Base-by-base conservation (phyloP, 257 asterid species). In the Ocimum tenuiflorum region DNA sequence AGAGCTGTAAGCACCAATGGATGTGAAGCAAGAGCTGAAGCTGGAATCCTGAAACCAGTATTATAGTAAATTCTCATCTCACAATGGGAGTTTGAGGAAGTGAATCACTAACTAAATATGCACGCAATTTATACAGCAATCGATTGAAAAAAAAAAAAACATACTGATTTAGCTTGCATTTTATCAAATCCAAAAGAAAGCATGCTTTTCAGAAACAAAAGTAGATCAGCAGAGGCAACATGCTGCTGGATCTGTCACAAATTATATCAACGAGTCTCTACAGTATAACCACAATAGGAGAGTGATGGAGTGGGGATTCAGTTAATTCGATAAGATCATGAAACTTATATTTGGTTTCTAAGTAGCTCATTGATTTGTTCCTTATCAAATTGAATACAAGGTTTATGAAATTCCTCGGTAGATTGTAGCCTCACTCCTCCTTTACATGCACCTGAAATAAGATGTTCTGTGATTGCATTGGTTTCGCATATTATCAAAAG, bases 1-100 rank as follows among this genome's bases (percentile, higher is more conserved):
- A 92, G 88, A 78, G 97, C 95, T 47, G 94, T 79, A 65, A 80
- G 90, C 78, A 89, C 97, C 72, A 92, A 75, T 38, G 89, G 95
- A 77, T 92, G 95, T 48, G 96, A 83, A 70, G 97, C 92, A 77
- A 92, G 96, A 20, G 79, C 75, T 71, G 94, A 81, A 70, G 95
- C 94, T 48, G 96, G 95, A 57, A 92, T 79, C 94, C 99, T 92
- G 95, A 75, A 84, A 83, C 60, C 76, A 75, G 71, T 46, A 50
- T 54, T 48, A 22, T 18, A 65, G 68, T 65, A 78, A 60, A 49
- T 54, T 66, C 66, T 55, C 41, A 67, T 31, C 41, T 68, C 46
- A 67, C 36, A 20, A 60, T 42, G n/a, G 59, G 51, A 68, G 63
- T 20, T n/a, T 48, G 48, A 65, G 39, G 52, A 69, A 52, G 65